These are phyloP conservation scores for Alternaria incomplexa DNA, from an alignment of 2,329 filamentous ascomycete species.

Conservation along the genomic window DNA sequence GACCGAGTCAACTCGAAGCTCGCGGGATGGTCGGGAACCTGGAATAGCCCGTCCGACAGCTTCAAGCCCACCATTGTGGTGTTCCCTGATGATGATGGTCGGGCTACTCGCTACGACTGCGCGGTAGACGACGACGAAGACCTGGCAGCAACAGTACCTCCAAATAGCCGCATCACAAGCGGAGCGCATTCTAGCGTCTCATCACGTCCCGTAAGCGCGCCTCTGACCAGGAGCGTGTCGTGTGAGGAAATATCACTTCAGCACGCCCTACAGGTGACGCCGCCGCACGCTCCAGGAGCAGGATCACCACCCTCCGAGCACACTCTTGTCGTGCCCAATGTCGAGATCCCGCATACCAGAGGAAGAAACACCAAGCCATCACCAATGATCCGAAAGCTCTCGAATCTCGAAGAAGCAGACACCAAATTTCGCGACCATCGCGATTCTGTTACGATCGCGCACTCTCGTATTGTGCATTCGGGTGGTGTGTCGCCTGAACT, in stretches of 20 bases:
- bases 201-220: slow-evolving; percentile 30
- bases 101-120: slow-evolving; percentile 11
- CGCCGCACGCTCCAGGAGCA: neutral
- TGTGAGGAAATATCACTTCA: slow-evolving; percentile 8
- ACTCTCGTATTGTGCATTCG: slow-evolving; percentile 29
- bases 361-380: slow-evolving; percentile 3
- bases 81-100: slow-evolving; percentile 34
- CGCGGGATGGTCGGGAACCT: slow-evolving; percentile 35
- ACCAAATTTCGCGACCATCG: slow-evolving; percentile 39
- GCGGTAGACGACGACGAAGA: slow-evolving; percentile 31
- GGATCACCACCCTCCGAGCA: neutral
- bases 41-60: slow-evolving; percentile 14
- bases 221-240: slow-evolving; percentile 17
- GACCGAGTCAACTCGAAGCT: slow-evolving; percentile 42
- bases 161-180: slow-evolving; percentile 40
- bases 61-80: slow-evolving; percentile 37
- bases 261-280: neutral
- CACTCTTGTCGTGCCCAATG: slow-evolving; percentile 12
- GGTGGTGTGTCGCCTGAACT: slow-evolving; percentile 25
- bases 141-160: slow-evolving; percentile 26
- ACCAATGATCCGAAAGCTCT: slow-evolving; percentile 23
- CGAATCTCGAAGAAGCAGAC: slow-evolving; percentile 38
- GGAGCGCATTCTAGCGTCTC: slow-evolving; percentile 20
- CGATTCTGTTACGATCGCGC: slow-evolving; percentile 40
- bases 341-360: slow-evolving; percentile 5